Conservation (phyloP, 1,284 basidiomycete species). For the Golubevia sp. region DNA sequence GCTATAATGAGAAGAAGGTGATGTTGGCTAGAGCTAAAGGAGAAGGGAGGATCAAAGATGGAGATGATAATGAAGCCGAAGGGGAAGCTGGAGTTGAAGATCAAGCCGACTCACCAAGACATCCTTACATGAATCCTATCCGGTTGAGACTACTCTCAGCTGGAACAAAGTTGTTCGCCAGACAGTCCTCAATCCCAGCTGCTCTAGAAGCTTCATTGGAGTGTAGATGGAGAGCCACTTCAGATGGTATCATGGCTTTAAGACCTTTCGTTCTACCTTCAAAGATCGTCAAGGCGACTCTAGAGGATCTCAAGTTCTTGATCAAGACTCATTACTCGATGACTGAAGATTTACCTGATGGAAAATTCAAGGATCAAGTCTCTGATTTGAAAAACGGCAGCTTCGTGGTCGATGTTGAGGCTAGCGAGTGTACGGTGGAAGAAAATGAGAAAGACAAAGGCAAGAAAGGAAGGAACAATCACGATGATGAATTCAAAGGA, state of each 20-base stretch:
- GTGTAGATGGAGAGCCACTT: constrained; percentile 55
- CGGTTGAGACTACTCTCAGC: constrained; percentile 48
- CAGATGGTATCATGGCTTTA: constrained; percentile 25
- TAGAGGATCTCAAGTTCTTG: constrained; percentile 48
- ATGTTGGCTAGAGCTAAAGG: too few relatives aligned
- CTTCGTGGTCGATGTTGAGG: constrained; percentile 39
- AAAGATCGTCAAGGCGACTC: constrained; percentile 23
- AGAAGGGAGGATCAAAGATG: too few relatives aligned
- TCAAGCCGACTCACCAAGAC: constrained; percentile 6
- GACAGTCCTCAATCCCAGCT: constrained; percentile 46
- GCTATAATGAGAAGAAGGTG: constrained; percentile 3
- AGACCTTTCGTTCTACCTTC: constrained; percentile 15
- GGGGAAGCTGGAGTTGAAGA: neutral
- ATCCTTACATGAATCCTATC: constrained; percentile 51
- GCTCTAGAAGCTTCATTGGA: constrained; percentile 4
- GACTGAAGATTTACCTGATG: neutral
- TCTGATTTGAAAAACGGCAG: neutral
- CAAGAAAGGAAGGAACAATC: constrained; percentile 4
- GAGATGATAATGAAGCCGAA: constrained; percentile 1
- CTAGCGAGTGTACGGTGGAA: constrained; percentile 12
- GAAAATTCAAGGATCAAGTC: neutral
- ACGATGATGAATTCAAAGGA: constrained; percentile 23
- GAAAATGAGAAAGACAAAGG: neutral
- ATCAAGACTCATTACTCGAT: constrained; percentile 10
- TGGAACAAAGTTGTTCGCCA: constrained; percentile 51